Conservation (phyloP, 331 rosid genomes). For the Ulmus americana region DNA sequence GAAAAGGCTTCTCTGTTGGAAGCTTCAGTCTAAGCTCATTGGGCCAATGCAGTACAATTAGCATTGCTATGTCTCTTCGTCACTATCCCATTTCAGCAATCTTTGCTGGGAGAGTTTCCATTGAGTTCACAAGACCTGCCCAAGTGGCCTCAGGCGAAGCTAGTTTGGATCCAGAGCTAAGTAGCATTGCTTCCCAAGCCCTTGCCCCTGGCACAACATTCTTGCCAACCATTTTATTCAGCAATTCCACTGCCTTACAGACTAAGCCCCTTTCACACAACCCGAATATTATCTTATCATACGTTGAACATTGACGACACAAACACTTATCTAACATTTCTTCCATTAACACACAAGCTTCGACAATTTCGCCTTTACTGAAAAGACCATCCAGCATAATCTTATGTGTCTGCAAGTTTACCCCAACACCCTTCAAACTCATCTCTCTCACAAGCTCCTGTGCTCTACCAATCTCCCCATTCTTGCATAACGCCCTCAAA, state of each 20-base stretch:
- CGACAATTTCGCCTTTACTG: conserved; percentile 43
- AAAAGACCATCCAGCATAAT: conserved; percentile 57
- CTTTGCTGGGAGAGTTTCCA: conserved; percentile 16
- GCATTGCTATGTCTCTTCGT: not conserved
- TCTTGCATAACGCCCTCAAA: conserved; percentile 38
- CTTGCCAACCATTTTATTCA: conserved; percentile 35
- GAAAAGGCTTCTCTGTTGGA: not conserved
- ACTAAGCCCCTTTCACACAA: conserved; percentile 51
- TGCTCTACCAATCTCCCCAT: conserved; percentile 35
- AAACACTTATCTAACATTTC: conserved; percentile 53
- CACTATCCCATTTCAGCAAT: not conserved
- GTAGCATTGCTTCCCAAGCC: conserved; percentile 58
- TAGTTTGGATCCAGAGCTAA: conserved; percentile 29
- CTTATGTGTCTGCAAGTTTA: conserved; percentile 49
- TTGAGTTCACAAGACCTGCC: conserved; percentile 29
- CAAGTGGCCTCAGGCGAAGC: conserved; percentile 31
- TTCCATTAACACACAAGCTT: conserved; percentile 50
- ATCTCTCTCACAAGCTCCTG: conserved; percentile 47
- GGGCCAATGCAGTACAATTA: not conserved
- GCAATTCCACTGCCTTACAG: conserved; percentile 46
- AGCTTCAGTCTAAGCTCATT: not conserved
- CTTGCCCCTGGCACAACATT: conserved; percentile 38
- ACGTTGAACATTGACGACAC: conserved; percentile 43
- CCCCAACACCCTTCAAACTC: conserved; percentile 50
- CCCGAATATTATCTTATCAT: conserved; percentile 44